Conservation (phyloP, 805 yeast species). For the Cyberlindnera meyerae region DNA sequence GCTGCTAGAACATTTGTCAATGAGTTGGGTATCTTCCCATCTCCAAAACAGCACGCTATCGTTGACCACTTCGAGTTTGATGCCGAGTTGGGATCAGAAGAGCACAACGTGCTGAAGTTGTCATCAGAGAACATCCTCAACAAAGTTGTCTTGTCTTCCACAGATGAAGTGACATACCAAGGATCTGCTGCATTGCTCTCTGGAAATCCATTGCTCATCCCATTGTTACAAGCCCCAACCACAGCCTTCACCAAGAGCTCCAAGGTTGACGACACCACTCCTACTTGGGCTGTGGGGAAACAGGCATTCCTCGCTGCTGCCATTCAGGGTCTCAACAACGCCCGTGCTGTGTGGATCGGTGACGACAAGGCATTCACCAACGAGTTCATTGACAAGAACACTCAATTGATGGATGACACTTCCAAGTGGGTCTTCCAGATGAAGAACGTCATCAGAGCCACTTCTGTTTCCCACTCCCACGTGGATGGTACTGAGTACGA, state of each 20-base stretch:
- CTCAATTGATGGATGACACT: constrained; percentile 38
- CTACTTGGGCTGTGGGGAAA: constrained; percentile 71
- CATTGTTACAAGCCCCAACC: constrained; percentile 60
- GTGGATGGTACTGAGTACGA: constrained; percentile 38
- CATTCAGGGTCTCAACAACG: constrained; percentile 73
- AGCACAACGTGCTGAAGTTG: constrained; percentile 20
- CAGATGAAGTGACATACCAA: constrained; percentile 28
- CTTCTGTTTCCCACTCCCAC: constrained; percentile 50
- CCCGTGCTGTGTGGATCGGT: constrained; percentile 83
- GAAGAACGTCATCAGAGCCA: constrained; percentile 55
- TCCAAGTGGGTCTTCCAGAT: constrained; percentile 73
- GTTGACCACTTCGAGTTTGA: constrained; percentile 57
- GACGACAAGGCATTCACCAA: constrained; percentile 48
- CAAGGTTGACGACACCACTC: constrained; percentile 39
- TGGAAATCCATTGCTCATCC: constrained; percentile 65
- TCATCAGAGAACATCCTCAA: constrained; percentile 14
- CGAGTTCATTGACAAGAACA: constrained; percentile 29
- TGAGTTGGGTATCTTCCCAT: constrained; percentile 79
- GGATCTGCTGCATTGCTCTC: constrained; percentile 70
- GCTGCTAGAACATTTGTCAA: constrained; percentile 61
- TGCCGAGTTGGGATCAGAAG: constrained; percentile 26
- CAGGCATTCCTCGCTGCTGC: constrained; percentile 75
- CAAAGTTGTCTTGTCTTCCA: constrained; percentile 21
- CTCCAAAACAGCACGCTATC: constrained; percentile 65
- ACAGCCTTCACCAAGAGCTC: constrained; percentile 55